Percentiles rank a stretch among this genome's conserved stretches.
Conservation (phyloP, 2,329 filamentous ascomycete genomes). For the Podosphaera aphanis region DNA sequence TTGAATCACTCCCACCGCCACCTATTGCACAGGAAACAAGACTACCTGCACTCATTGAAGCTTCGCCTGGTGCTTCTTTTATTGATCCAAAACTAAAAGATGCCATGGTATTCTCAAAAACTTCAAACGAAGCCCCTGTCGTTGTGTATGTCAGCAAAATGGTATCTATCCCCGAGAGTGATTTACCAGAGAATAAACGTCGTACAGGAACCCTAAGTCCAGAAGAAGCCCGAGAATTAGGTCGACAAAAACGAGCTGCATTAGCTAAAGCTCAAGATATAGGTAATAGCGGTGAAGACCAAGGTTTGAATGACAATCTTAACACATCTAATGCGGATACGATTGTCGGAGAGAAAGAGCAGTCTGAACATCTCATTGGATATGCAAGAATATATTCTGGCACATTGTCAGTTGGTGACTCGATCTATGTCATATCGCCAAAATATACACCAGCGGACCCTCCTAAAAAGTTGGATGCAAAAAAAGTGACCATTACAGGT, state of each 20-base stretch:
- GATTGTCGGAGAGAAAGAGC: conserved; percentile 30
- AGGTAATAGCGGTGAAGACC: conserved; percentile 7
- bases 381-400: conserved; percentile 90
- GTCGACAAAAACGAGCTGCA: conserved; percentile 70
- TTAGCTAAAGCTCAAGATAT: conserved; percentile 53
- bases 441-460: conserved; percentile 75
- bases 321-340: conserved; percentile 35
- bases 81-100: conserved; percentile 46
- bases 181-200: conserved; percentile 68
- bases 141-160: conserved; percentile 97
- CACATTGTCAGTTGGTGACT: conserved; percentile 68
- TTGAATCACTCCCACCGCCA: conserved; percentile 78
- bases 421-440: conserved; percentile 71
- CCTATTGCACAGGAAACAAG: conserved; percentile 55
- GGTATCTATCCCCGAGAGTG: conserved; percentile 83
- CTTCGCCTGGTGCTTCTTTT: conserved; percentile 51
- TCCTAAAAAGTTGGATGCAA: conserved; percentile 45
- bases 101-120: conserved; percentile 67
- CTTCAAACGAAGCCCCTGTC: conserved; percentile 45
- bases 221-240: conserved; percentile 75
- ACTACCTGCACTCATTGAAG: conserved; percentile 54
- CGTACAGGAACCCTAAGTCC: conserved; percentile 49
- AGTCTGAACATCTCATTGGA: conserved; percentile 67
- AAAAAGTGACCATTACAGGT: conserved; percentile 64
- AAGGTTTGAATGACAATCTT: conserved; percentile 21